Conservation (phyloP, 129 eudicot genomes). For the Oenanthe sinensis region DNA sequence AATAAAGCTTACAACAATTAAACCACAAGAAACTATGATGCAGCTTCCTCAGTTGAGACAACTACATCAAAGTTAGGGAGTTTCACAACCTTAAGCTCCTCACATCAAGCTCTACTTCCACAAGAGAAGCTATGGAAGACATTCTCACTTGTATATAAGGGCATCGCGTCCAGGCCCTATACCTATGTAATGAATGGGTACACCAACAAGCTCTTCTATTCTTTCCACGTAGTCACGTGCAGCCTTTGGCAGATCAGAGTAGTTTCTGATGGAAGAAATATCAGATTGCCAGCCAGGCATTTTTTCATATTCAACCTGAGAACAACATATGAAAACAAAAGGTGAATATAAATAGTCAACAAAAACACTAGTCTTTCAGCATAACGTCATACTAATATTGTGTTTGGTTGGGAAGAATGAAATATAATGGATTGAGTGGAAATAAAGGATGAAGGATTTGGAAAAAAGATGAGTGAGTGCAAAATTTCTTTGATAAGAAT, state of each 20-base stretch:
- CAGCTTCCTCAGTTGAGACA: background rate
- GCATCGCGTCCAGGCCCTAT: conserved; percentile 99
- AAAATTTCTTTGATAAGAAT: too few species aligned
- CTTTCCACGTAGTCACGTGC: conserved; percentile 80
- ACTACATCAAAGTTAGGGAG: background rate
- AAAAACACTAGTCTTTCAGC: background rate
- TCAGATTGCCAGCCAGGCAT: conserved; percentile 93
- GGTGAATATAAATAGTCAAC: background rate
- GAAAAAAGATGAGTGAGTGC: too few species aligned
- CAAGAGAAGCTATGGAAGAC: background rate
- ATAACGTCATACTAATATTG: background rate
- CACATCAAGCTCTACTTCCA: background rate
- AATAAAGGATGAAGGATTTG: too few species aligned
- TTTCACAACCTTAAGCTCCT: background rate
- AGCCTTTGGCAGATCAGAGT: conserved; percentile 74
- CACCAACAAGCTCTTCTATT: conserved; percentile 86
- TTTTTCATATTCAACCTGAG: conserved; percentile 84
- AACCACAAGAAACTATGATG: background rate
- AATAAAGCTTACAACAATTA: background rate
- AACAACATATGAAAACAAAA: conserved; percentile 6
- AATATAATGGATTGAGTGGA: too few species aligned
- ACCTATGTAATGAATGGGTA: conserved; percentile 88
- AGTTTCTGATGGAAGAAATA: conserved; percentile 62
- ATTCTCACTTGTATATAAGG: conserved; percentile 68
- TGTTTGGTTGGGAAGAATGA: too few species aligned